Conservation (phyloP, 495 filamentous ascomycete genomes). For the Xylaria castorea region DNA sequence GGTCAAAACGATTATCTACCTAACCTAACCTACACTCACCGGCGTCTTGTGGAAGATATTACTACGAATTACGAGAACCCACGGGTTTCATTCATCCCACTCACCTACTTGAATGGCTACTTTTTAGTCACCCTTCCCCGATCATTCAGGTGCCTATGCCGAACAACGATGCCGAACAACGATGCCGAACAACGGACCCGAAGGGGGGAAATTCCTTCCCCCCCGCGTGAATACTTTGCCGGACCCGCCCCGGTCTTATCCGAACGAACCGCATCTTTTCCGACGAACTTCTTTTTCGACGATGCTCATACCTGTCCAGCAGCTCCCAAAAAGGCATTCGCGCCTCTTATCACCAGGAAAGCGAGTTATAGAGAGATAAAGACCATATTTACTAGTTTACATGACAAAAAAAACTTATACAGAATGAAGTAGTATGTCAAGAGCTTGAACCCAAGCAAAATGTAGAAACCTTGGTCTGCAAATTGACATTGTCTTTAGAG, state of each 20-base stretch:
- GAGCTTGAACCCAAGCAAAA: background rate
- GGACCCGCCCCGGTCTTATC: slow-evolving; percentile 18
- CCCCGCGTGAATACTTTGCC: slow-evolving; percentile 26
- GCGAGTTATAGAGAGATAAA: background rate
- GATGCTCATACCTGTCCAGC: background rate
- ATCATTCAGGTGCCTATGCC: slow-evolving; percentile 24
- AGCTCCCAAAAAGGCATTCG: background rate
- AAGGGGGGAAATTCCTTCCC: slow-evolving; percentile 13
- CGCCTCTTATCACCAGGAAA: background rate
- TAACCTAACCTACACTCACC: background rate
- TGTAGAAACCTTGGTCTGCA: no score
- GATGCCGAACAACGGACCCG: slow-evolving; percentile 41
- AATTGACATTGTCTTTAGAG: background rate
- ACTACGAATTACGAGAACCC: background rate
- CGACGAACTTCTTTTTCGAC: background rate
- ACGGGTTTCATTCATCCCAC: background rate
- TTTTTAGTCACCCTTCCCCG: no score
- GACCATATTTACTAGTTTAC: background rate
- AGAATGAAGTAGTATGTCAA: background rate
- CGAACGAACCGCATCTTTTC: slow-evolving; percentile 15
- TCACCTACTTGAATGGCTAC: no score
- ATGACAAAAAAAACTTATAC: no score
- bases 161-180: no score
- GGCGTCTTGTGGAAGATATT: background rate
- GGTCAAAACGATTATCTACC: background rate